These are phyloP conservation scores for Diaporthe nobilis DNA, from an alignment of 2,329 filamentous ascomycete species.

Conservation along the genomic window DNA sequence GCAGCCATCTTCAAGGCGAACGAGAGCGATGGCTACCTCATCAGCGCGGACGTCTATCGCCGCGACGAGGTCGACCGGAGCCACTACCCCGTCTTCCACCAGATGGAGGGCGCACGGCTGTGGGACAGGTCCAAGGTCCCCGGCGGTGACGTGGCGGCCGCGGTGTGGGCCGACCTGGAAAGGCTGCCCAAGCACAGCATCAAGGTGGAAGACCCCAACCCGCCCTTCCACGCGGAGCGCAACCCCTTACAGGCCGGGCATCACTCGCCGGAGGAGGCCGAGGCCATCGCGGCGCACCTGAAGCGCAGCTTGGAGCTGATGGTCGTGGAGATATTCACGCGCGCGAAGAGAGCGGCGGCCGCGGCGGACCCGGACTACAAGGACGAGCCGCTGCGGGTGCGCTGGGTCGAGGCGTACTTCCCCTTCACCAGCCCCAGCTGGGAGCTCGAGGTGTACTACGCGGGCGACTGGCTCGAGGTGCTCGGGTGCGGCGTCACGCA, in stretches of 20 bases:
- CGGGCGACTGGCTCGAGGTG: conserved; percentile 95
- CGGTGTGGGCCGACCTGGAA: conserved; percentile 79
- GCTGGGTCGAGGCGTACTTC: conserved; percentile 98
- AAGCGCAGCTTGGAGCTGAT: conserved; percentile 92
- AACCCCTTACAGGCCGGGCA: conserved; percentile 85
- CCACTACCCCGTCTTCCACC: conserved; percentile 97
- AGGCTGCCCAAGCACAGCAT: conserved; percentile 81
- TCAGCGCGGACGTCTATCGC: conserved; percentile 95
- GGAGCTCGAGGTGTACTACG: conserved; percentile 96
- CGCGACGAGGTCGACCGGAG: conserved; percentile 94
- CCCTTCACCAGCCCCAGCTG: conserved; percentile 96
- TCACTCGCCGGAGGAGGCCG: conserved; percentile 82
- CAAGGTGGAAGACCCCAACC: conserved; percentile 86
- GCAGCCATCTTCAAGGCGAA: conserved; percentile 83
- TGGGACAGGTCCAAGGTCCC: conserved; percentile 81
- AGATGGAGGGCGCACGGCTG: conserved; percentile 95
- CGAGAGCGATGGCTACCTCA: conserved; percentile 83
- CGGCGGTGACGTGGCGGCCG: conserved; percentile 71
- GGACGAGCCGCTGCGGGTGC: conserved; percentile 83
- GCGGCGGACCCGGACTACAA: conserved; percentile 63
- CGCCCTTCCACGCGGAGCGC: conserved; percentile 79
- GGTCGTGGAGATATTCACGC: conserved; percentile 89
- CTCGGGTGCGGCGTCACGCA: conserved; percentile 93
- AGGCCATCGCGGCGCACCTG: conserved; percentile 86
- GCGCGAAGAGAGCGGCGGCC: conserved; percentile 77